These are phyloP conservation scores for Chondrostereum purpureum DNA, from an alignment of 1,284 basidiomycete genomes.

Conservation along the genomic window DNA sequence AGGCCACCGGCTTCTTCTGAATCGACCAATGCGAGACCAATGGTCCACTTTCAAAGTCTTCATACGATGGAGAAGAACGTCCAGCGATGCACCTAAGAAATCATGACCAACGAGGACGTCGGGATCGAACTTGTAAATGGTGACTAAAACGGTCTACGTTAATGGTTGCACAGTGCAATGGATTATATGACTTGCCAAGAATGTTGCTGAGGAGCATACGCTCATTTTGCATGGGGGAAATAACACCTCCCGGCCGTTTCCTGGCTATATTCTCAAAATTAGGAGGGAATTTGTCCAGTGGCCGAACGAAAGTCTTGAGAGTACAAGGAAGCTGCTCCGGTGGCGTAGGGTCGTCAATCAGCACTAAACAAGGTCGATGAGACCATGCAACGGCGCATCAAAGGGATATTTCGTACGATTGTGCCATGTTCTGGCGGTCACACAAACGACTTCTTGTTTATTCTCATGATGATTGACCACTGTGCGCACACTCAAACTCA, in stretches of 20 bases:
- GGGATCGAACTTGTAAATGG: slow-evolving; percentile 84
- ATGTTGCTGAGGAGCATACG: slow-evolving; percentile 81
- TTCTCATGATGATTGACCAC: slow-evolving; percentile 94
- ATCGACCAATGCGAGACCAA: slow-evolving; percentile 93
- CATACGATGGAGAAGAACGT: slow-evolving; percentile 90
- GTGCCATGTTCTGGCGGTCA: slow-evolving; percentile 82
- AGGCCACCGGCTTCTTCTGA: slow-evolving; percentile 81
- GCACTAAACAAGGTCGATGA: slow-evolving; percentile 39
- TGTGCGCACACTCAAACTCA: slow-evolving; percentile 86
- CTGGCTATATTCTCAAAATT: slow-evolving; percentile 74
- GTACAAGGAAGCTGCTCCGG: slow-evolving; percentile 81
- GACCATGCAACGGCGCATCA: background rate
- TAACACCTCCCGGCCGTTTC: slow-evolving; percentile 60
- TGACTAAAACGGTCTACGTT: slow-evolving; percentile 38
- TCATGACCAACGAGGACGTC: slow-evolving; percentile 96
- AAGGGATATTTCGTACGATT: slow-evolving; percentile 52
- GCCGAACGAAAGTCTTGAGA: slow-evolving; percentile 88
- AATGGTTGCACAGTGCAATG: slow-evolving; percentile 4
- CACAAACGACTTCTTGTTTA: slow-evolving; percentile 88
- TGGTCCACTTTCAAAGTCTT: slow-evolving; percentile 85
- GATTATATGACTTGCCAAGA: slow-evolving; percentile 44
- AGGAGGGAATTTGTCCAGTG: slow-evolving; percentile 84
- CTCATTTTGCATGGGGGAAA: slow-evolving; percentile 79
- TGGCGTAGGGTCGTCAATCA: slow-evolving; percentile 85
- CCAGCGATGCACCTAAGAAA: slow-evolving; percentile 87